Percentiles rank a stretch among this genome's conserved stretches.
Evolutionary conservation across 2,329 filamentous ascomycete species (phyloP).

Genomic region (Aplosporella prunicola): DNA sequence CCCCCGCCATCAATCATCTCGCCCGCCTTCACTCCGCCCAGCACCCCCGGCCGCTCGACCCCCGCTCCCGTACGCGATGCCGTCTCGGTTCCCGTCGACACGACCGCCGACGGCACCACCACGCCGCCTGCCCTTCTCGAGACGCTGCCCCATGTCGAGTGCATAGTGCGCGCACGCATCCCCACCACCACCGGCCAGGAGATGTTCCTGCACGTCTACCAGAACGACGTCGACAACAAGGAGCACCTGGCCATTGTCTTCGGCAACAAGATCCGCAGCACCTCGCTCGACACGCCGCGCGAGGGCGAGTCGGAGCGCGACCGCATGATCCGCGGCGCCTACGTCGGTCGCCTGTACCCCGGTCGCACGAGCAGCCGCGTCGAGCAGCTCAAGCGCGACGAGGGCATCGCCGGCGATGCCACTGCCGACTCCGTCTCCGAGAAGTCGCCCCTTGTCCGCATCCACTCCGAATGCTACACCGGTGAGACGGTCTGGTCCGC

Average conservation of each 20-base stretch:
- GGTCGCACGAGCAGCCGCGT: constrained; percentile 69
- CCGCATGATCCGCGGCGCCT: constrained; percentile 89
- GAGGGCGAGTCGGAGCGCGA: constrained; percentile 78
- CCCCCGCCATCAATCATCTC: constrained; percentile 37
- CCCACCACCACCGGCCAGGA: constrained; percentile 85
- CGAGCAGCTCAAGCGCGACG: constrained; percentile 39
- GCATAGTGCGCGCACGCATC: constrained; percentile 87
- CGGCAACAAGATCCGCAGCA: constrained; percentile 70
- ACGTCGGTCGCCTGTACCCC: constrained; percentile 77
- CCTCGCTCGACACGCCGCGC: constrained; percentile 57
- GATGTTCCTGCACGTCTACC: constrained; percentile 95
- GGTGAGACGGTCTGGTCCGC: constrained; percentile 98
- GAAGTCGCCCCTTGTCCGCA: constrained; percentile 69
- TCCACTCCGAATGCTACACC: constrained; percentile 97
- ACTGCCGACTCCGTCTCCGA: constrained; percentile 20
- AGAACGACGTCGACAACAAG: constrained; percentile 86
- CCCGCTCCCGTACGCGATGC: constrained; percentile 23
- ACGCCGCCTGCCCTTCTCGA: constrained; percentile 58
- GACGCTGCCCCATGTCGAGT: constrained; percentile 75
- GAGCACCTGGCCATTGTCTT: constrained; percentile 97
- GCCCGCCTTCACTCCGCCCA: constrained; percentile 35
- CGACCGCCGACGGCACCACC: constrained; percentile 19
- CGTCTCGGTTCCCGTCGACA: constrained; percentile 36
- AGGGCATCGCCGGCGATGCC: constrained; percentile 15
- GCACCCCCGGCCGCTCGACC: constrained; percentile 18